Conservation (phyloP, 139 green algal genomes). For the Pseudopediastrum boryanum region DNA sequence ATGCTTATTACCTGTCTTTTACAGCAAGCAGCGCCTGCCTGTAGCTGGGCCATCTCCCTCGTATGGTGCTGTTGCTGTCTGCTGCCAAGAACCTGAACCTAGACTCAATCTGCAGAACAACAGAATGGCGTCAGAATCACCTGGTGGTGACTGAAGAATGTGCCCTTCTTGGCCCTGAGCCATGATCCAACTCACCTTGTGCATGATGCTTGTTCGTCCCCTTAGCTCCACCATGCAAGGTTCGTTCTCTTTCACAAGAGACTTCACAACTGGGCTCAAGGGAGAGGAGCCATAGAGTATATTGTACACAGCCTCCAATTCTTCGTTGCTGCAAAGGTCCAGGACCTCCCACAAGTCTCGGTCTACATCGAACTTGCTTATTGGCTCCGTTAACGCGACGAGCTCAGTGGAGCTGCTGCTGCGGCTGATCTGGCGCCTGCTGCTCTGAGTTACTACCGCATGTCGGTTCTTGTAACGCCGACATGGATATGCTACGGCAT, state of each 20-base stretch:
- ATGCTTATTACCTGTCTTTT: slow-evolving; percentile 65
- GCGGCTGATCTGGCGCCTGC: neutral
- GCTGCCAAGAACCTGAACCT: slow-evolving; percentile 85
- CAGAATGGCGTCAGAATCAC: slow-evolving; percentile 1
- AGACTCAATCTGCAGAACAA: slow-evolving; percentile 69
- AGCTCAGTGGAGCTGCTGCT: neutral
- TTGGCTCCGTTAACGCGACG: slow-evolving; percentile 15
- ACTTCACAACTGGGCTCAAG: slow-evolving; percentile 76
- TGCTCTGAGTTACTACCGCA: neutral
- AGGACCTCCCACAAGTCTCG: slow-evolving; percentile 71
- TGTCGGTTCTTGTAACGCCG: neutral
- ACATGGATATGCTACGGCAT: neutral
- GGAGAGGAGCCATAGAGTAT: slow-evolving; percentile 50
- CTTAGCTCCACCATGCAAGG: slow-evolving; percentile 29
- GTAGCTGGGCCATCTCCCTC: slow-evolving; percentile 71
- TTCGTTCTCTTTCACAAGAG: slow-evolving; percentile 43
- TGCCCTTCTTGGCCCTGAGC: neutral
- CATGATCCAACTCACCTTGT: slow-evolving; percentile 16
- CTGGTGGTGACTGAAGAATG: neutral
- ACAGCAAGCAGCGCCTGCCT: slow-evolving; percentile 73
- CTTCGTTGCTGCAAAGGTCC: slow-evolving; percentile 76
- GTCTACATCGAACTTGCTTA: slow-evolving; percentile 53
- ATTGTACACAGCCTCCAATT: slow-evolving; percentile 64
- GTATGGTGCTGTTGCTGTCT: slow-evolving; percentile 59
- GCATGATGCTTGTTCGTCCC: slow-evolving; percentile 43